Conservation (phyloP, 768 basidiomycete species). For the Psilocybe cubensis region DNA sequence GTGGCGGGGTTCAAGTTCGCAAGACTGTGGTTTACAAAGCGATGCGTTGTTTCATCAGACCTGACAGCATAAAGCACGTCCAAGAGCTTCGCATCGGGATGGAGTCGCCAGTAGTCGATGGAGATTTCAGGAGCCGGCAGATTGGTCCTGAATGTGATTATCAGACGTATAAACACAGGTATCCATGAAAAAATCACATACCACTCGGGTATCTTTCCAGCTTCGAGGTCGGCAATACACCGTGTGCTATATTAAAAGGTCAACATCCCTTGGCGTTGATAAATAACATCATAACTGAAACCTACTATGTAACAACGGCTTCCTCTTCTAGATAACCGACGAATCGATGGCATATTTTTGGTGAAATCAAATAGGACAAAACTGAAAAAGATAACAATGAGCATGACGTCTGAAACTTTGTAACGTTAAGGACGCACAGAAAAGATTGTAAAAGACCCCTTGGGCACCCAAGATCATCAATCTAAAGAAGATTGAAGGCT, state of each 20-base stretch:
- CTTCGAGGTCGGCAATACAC: conserved; percentile 83
- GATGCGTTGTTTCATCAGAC: conserved; percentile 91
- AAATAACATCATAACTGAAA: conserved; percentile 1
- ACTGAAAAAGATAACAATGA: conserved; percentile 44
- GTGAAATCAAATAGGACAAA: conserved; percentile 77
- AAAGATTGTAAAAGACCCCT: conserved; percentile 88
- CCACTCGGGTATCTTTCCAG: conserved; percentile 84
- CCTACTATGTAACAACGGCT: conserved; percentile 84
- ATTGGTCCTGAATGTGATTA: conserved; percentile 49
- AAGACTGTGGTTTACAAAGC: conserved; percentile 95
- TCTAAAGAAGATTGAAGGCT: conserved; percentile 83
- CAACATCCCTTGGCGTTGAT: background rate
- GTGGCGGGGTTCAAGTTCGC: conserved; percentile 78
- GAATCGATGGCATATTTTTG: conserved; percentile 83
- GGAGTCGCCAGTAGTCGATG: conserved; percentile 93
- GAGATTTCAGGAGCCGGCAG: conserved; percentile 85
- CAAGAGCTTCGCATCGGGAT: conserved; percentile 71
- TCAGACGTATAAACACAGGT: background rate
- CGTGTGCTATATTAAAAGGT: conserved; percentile 55
- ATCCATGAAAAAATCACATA: conserved; percentile 27
- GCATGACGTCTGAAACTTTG: conserved; percentile 1
- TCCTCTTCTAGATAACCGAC: conserved; percentile 95
- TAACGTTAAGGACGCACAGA: conserved; percentile 56
- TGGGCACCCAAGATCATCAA: conserved; percentile 87
- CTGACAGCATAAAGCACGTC: conserved; percentile 93